Evolutionary conservation across 2,329 filamentous ascomycete species (phyloP).

Genomic region (Diaporthe capsici): DNA sequence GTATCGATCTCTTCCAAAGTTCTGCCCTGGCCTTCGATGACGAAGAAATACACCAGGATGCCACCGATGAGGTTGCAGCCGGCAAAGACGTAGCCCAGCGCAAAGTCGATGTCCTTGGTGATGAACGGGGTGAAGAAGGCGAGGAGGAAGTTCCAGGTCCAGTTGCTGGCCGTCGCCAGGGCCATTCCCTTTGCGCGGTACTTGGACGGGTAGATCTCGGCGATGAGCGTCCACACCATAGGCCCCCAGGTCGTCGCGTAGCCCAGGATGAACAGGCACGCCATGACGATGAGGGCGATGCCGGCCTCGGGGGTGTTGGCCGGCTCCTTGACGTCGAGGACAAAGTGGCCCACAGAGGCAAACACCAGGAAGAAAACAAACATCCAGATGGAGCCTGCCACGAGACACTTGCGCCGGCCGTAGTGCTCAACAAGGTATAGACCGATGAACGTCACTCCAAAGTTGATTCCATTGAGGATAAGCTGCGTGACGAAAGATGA

Average conservation of each 20-base stretch:
- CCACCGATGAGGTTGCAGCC: constrained; percentile 77
- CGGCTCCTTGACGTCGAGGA: constrained; percentile 55
- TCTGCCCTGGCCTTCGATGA: constrained; percentile 80
- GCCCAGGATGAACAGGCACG: constrained; percentile 73
- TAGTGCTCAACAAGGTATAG: constrained; percentile 79
- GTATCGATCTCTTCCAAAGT: constrained; percentile 85
- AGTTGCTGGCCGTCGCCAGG: constrained; percentile 73
- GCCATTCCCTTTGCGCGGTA: constrained; percentile 74
- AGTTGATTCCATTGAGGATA: constrained; percentile 77
- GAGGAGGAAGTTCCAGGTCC: constrained; percentile 81
- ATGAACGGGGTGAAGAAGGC: constrained; percentile 88
- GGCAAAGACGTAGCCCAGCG: constrained; percentile 83
- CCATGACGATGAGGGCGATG: constrained; percentile 74
- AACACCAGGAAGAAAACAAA: constrained; percentile 72
- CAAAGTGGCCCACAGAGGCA: constrained; percentile 66
- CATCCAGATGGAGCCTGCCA: constrained; percentile 74
- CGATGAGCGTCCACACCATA: constrained; percentile 75
- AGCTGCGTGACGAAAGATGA: constrained; percentile 78
- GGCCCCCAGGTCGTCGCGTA: constrained; percentile 79
- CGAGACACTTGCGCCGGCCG: constrained; percentile 74
- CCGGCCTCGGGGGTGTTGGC: constrained; percentile 59
- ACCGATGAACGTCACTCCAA: constrained; percentile 75
- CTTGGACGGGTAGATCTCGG: constrained; percentile 75
- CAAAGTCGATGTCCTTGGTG: constrained; percentile 77
- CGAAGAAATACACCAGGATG: constrained; percentile 81